Evolutionary conservation across 495 filamentous ascomycete species (phyloP).

Genomic region (Trichoderma gamsii): DNA sequence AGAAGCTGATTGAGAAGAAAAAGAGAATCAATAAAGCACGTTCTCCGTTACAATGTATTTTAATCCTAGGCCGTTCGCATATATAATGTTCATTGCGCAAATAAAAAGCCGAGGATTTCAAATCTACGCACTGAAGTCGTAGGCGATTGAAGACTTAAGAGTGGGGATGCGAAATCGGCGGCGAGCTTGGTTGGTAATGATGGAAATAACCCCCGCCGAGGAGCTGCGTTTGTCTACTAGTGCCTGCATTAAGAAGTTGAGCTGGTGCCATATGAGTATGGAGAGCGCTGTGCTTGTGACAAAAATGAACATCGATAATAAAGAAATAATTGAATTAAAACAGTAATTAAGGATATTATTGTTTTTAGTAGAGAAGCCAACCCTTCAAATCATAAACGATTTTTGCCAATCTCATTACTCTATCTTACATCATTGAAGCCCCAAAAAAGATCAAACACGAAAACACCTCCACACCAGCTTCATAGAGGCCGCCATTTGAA

Average conservation of each 20-base stretch:
- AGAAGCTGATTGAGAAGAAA: too few relatives aligned
- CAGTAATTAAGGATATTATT: too few relatives aligned
- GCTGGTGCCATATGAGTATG: too few relatives aligned
- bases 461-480: not conserved
- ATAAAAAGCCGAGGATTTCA: conserved; percentile 1
- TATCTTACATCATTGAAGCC: not conserved
- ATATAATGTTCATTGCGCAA: not conserved
- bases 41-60: not conserved
- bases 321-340: too few relatives aligned
- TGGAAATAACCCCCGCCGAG: not conserved
- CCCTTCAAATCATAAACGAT: too few relatives aligned
- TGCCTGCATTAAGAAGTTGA: too few relatives aligned
- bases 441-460: not conserved
- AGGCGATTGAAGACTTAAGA: not conserved
- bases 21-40: too few relatives aligned
- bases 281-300: too few relatives aligned
- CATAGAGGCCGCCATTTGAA: too few relatives aligned
- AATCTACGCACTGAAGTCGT: not conserved
- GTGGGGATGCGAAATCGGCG: conserved; percentile 31
- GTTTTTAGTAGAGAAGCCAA: too few relatives aligned
- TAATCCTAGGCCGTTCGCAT: not conserved
- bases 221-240: not conserved
- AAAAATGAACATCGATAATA: too few relatives aligned
- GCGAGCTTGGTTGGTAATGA: conserved; percentile 19
- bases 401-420: not conserved